Percentiles rank a stretch among this genome's conserved stretches.
Evolutionary conservation across 768 basidiomycete genomes (phyloP).

Genomic region (Tulasnella sp.): DNA sequence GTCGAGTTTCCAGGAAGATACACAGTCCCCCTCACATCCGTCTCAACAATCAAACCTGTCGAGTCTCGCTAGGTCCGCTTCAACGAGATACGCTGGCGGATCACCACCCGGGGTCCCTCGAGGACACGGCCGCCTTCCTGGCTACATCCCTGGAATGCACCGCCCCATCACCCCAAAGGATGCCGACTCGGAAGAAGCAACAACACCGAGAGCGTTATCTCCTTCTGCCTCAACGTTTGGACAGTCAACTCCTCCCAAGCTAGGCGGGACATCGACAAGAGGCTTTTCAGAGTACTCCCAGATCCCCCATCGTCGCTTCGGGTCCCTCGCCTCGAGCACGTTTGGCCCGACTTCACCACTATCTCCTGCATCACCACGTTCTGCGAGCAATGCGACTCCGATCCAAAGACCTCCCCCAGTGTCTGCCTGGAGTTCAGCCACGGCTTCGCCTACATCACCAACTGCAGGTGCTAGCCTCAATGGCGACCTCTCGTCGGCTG

Average conservation of each 20-base stretch:
- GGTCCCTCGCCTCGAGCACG: neutral
- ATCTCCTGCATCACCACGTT: neutral
- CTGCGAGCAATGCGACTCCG: neutral
- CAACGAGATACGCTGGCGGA: neutral
- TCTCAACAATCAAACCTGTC: neutral
- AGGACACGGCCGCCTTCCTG: constrained; percentile 45
- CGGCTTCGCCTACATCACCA: constrained; percentile 1
- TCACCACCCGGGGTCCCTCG: neutral
- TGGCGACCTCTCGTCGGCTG: neutral
- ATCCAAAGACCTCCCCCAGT: neutral
- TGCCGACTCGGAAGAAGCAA: constrained; percentile 56
- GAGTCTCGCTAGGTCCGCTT: neutral
- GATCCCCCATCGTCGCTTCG: neutral
- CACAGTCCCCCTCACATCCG: neutral
- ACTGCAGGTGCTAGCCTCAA: neutral
- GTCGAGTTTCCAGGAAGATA: neutral
- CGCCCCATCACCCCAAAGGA: constrained; percentile 86
- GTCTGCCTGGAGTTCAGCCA: neutral
- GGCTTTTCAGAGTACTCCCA: neutral
- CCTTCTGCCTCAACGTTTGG: constrained; percentile 38
- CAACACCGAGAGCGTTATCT: constrained; percentile 71
- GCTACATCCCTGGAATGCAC: constrained; percentile 86
- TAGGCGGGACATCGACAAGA: neutral
- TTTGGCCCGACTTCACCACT: neutral
- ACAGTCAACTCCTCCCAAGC: neutral